Conservation (phyloP, 2,329 filamentous ascomycete species). For the Botryotinia convoluta region DNA sequence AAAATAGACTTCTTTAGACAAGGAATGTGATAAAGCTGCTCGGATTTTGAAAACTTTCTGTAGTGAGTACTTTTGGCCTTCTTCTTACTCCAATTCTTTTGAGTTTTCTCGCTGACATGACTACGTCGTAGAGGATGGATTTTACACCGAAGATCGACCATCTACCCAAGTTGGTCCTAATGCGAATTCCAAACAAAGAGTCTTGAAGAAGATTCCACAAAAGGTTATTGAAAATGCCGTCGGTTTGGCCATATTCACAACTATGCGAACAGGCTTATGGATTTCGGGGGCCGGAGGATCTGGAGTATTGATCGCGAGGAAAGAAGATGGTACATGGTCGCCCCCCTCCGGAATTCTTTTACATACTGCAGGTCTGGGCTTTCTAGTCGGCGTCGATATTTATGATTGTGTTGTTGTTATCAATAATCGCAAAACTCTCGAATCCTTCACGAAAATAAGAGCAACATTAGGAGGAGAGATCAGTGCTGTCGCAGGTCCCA, state of each 20-base stretch:
- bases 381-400: conserved; percentile 86
- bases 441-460: conserved; percentile 75
- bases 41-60: conserved; percentile 88
- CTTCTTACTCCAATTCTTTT: conserved; percentile 11
- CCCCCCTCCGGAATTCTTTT: conserved; percentile 87
- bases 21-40: conserved; percentile 87
- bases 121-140: conserved; percentile 57
- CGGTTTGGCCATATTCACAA: conserved; percentile 90
- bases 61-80: conserved; percentile 53
- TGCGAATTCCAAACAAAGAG: conserved; percentile 54
- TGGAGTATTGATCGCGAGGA: conserved; percentile 79
- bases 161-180: conserved; percentile 38
- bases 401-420: conserved; percentile 95
- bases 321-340: conserved; percentile 83
- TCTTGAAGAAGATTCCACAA: conserved; percentile 76
- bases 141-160: conserved; percentile 53
- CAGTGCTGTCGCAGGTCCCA: conserved; percentile 71
- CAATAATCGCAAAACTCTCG: conserved; percentile 78
- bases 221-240: conserved; percentile 86
- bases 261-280: conserved; percentile 91
- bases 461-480: conserved; percentile 81
- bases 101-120: conserved; percentile 5
- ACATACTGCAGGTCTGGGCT: conserved; percentile 84
- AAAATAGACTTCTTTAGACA: conserved; percentile 64
- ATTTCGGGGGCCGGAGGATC: conserved; percentile 87